A percentile compares a stretch with the other conserved stretches of the same genome.
Conservation (phyloP, 345 rosid species). For the Gossypium rotundifolium region DNA sequence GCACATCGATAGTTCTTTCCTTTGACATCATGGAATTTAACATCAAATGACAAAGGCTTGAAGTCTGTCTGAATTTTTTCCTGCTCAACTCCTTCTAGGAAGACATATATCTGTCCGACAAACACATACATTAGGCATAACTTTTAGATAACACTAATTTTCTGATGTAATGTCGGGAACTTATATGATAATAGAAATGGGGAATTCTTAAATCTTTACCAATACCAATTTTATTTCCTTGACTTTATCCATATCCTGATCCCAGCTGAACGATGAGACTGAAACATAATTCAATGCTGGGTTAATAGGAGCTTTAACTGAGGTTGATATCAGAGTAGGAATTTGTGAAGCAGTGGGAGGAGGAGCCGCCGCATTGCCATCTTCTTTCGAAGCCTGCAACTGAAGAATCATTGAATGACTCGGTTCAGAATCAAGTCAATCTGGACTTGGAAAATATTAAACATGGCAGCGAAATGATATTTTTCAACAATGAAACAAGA, state of each 20-base stretch:
- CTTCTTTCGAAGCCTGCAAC: constrained; percentile 32
- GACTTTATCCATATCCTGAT: constrained; percentile 87
- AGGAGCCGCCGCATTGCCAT: constrained; percentile 2
- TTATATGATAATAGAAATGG: too few species aligned
- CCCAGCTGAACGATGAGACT: constrained; percentile 83
- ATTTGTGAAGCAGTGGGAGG: constrained; percentile 24
- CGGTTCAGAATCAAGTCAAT: neutral
- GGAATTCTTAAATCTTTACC: neutral
- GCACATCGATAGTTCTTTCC: constrained; percentile 81
- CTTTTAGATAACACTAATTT: neutral
- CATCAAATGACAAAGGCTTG: constrained; percentile 52
- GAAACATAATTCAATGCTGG: constrained; percentile 39
- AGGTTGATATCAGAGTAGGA: constrained; percentile 37
- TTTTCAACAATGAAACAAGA: neutral
- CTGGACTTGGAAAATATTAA: neutral
- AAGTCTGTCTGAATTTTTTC: constrained; percentile 68
- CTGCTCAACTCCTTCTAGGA: constrained; percentile 72
- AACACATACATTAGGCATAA: neutral
- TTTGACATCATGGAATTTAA: constrained; percentile 70
- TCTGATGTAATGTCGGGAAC: too few species aligned
- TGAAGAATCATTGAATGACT: neutral
- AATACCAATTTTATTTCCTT: constrained; percentile 41
- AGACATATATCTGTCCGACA: constrained; percentile 52
- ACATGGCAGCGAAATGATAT: neutral
- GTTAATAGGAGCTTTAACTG: constrained; percentile 31